Evolutionary conservation across 805 yeast species (phyloP), one percentile per base, ranked within the genome.

Genomic region (Isabelozyma pseudorhagii): DNA sequence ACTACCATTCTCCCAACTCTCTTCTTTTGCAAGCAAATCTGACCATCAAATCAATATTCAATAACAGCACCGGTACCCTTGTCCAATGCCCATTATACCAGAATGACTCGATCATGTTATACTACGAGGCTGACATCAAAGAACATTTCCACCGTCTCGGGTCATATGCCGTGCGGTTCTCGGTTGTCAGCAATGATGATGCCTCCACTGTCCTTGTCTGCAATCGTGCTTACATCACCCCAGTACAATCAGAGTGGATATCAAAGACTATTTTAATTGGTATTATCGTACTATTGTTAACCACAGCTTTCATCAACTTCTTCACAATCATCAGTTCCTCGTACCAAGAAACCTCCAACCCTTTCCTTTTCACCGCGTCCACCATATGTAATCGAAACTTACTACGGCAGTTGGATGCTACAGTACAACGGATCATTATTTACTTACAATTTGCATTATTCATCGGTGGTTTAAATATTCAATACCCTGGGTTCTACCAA

Each of bases 401-500:
- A 44, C 67, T 84, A 38, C 71, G 74, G 41, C 83, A 84, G 46
- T 58, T 83, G 42, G 82, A 80, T 44, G 86, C 89, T 1, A 74
- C 78, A 10, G 70, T 75, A 8, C 66, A 69, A 4, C 80, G 80
- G 38, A 73, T 79, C 41, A 54, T 84, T 1, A 63, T 72, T 15
- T 84, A 83, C 61, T 58, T 82, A 34, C 90, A 85, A 58, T 84
- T 78, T 66, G 78, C 83, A 1, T 74, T 82, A 41, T 80, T 83
- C 59, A 71, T 79, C 55, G 80, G 79, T 5, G 85, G 81, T 4
- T 66, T 85, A 28, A 74, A 75, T 53, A 60, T 85, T 15, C 66
- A 71, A 25, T 85, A 80, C 55, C 90, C 91, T 0, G 88, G 86
- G 0, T 83, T 79, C 57, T 80, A 75, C 50, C 85, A 78, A 52